Evolutionary conservation across 2,329 filamentous ascomycete genomes (phyloP).

Genomic region (Aspergillus quadrilineatus): DNA sequence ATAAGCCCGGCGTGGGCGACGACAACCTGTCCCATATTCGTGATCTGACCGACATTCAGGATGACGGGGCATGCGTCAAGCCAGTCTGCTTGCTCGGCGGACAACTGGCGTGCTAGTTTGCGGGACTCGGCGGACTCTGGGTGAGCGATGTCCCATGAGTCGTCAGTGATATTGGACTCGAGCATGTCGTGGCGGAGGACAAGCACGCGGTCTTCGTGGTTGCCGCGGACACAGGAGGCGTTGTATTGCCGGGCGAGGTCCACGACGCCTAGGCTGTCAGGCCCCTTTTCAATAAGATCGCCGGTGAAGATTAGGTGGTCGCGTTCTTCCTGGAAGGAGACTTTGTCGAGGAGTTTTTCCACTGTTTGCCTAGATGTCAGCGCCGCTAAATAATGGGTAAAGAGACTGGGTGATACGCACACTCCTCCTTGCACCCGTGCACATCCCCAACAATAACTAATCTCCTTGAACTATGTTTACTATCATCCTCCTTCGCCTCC

Average conservation of each 20-base stretch:
- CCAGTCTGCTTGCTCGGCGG: constrained; percentile 64
- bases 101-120: constrained; percentile 58
- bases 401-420: constrained; percentile 40
- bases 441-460: constrained; percentile 87
- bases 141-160: constrained; percentile 8
- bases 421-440: constrained; percentile 75
- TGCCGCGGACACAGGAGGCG: constrained; percentile 83
- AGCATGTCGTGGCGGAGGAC: constrained; percentile 56
- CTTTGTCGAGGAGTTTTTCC: constrained; percentile 62
- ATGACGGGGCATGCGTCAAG: constrained; percentile 74
- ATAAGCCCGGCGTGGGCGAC: constrained; percentile 86
- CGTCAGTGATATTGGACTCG: constrained; percentile 23
- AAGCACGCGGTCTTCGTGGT: constrained; percentile 88
- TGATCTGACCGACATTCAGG: constrained; percentile 65
- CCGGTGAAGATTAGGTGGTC: constrained; percentile 78
- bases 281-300: constrained; percentile 82
- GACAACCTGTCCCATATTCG: constrained; percentile 61
- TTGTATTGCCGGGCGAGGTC: constrained; percentile 69
- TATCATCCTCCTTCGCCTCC: constrained; percentile 8
- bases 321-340: constrained; percentile 58
- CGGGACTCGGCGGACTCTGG: constrained; percentile 33
- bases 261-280: constrained; percentile 76
- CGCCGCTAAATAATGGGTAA: neutral
- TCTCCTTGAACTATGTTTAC: constrained; percentile 48
- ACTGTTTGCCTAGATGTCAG: constrained; percentile 34